Base-by-base conservation (phyloP, 1,139 yeast species). In the Nematodospora anomalae region DNA sequence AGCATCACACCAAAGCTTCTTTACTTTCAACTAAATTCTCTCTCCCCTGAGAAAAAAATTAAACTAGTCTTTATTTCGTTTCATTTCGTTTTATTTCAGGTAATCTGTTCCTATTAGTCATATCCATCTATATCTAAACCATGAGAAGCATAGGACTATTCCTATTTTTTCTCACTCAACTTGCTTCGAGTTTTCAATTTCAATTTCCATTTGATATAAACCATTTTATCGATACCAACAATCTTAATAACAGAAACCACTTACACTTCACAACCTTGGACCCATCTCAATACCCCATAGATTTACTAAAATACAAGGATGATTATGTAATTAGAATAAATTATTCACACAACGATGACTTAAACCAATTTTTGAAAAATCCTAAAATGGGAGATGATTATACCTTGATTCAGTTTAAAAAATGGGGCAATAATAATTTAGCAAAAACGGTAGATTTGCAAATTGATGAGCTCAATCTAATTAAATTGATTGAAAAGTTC, bases 251-350 rank as follows among this genome's bases (percentile, higher is more conserved):
- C 25, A 7, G 11, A 6, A 25, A 35, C n/a, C 36, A 33, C 21
- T 23, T 38, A 10, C 60, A 56, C 36, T 54, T 46, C 34, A 38
- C 55, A 2, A 26, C 38, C 2, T n/a, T 55, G n/a, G 32, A 41
- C 16, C 34, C 41, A 5, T 29, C 41, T 3, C 54, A 61, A 8
- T 66, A 64, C 54, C 80, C 80, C 1, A 59, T 78, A n/a, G 62
- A 75, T 44, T 58, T 78, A 26, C 16, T 46, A 0, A 77, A 74
- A 43, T 83, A 83, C 50, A 57, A 60, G 16, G 67, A 64, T 16
- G 72, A 75, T 26, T 62, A 69, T 32, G 83, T 84, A 10, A 54
- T 82, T 11, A 67, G 90, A 47, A 50, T 65, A 3, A 41, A 52
- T 20, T 55, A 55, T 41, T 41, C 46, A 3, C 41, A 46, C 4